Evolutionary conservation across 1,284 basidiomycete species (phyloP), one percentile per base, ranked within the genome.

Genomic region (Dichomitus squalens): DNA sequence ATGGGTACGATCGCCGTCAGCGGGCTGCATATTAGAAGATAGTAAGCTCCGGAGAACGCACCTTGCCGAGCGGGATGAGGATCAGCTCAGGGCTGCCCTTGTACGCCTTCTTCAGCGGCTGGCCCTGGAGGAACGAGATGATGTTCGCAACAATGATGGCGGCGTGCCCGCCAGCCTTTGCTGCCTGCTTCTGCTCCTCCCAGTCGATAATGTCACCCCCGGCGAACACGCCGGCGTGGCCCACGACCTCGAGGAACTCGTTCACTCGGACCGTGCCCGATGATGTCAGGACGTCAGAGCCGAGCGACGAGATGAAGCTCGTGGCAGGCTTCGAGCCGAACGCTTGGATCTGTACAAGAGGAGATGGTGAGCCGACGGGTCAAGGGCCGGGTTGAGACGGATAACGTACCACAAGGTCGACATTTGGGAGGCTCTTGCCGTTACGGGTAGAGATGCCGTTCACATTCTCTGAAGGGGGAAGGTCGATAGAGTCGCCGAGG

Each of bases 121-220:
- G 66, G 25, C 76, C 77, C 4, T 65, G 65, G 41, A 84, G 70
- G 60, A 78, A 70, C n/a, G 73, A 72, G 2, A 78, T 44, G n/a
- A 85, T 64, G 58, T 87, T 88, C 31, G 75, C 67, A 2, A 68
- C 72, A 36, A 80, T 73, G 33, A 84, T 70, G 0, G 64, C 60
- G 2, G 75, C 74, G 60, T 87, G 86, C 3, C 65, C 69, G 2
- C 52, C 16, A 0, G 71, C 70, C 66, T 88, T 88, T 12, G 74
- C 75, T 0, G 77, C 73, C 64, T 84, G 83, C 64, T 87, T 87
- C 65, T 84, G 80, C 69, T 88, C 86, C 0, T 73, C 49, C 78
- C 79, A 82, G 27, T 84, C 80, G 52, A 84, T 79, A 49, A 83
- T 76, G 66, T 88, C 86, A 8, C 86, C 86, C 4, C 72, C 74